Conservation (phyloP, 2,329 filamentous ascomycete genomes). For the Clarireedia homoeocarpa region DNA sequence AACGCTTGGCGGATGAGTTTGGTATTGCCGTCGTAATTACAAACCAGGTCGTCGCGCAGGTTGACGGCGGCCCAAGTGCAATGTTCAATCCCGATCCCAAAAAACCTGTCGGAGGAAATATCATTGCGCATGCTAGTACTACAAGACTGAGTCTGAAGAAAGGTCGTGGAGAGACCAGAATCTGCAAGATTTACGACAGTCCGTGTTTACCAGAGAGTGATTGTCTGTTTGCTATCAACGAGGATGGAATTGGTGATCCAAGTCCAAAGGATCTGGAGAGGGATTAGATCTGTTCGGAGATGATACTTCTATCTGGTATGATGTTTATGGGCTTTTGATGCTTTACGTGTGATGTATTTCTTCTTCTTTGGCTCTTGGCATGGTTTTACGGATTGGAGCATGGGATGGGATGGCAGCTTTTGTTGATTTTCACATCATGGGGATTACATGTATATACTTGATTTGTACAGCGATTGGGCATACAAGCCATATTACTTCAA, state of each 20-base stretch:
- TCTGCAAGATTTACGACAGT: conserved; percentile 99
- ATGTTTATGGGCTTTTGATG: background rate
- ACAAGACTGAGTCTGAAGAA: conserved; percentile 94
- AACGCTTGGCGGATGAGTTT: conserved; percentile 73
- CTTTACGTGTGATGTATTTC: background rate
- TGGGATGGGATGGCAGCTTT: conserved; percentile 1
- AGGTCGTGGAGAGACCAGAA: conserved; percentile 86
- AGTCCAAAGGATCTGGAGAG: conserved; percentile 94
- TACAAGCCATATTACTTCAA: no score
- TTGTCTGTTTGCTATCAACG: conserved; percentile 92
- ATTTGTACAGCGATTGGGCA: no score
- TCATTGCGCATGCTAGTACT: conserved; percentile 95
- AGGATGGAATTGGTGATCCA: conserved; percentile 94
- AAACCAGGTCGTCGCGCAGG: conserved; percentile 96
- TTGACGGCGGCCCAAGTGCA: conserved; percentile 87
- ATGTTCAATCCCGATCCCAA: conserved; percentile 99
- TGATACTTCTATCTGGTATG: background rate
- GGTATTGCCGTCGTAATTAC: conserved; percentile 98
- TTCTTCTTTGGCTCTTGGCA: conserved; percentile 3
- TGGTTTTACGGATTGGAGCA: conserved; percentile 11
- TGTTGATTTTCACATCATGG: background rate
- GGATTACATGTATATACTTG: background rate
- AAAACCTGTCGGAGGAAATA: conserved; percentile 98
- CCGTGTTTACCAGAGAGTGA: conserved; percentile 95
- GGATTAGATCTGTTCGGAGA: conserved; percentile 35